phyloP scores from a whole-genome alignment of 2,329 filamentous ascomycete species.

The Fusarium musae region DNA sequence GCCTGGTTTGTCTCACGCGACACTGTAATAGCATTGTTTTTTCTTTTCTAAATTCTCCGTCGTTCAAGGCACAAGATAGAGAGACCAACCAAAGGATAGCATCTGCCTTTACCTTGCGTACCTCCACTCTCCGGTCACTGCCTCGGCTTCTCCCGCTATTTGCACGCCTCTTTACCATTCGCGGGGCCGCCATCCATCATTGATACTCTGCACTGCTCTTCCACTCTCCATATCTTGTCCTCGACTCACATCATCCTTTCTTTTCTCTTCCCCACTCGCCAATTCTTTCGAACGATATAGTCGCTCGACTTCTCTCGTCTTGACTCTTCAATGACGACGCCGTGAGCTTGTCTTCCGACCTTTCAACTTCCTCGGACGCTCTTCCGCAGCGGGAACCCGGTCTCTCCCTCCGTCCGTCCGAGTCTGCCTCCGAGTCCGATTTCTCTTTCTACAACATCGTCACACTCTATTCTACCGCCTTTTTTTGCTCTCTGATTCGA shows the following conservation, averaged over 20 bases:
- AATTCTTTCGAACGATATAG: conserved; percentile 25
- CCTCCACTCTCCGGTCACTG: conserved; percentile 28
- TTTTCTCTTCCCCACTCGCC: conserved; percentile 7
- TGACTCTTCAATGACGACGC: conserved; percentile 44
- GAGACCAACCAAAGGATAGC: conserved; percentile 10
- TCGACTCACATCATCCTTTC: conserved; percentile 29
- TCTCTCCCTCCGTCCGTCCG: conserved; percentile 43
- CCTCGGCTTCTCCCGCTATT: conserved; percentile 46
- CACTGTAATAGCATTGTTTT: conserved; percentile 5
- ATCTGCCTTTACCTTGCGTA: conserved; percentile 8
- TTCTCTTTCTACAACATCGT: conserved; percentile 12
- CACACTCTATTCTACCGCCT: conserved; percentile 1
- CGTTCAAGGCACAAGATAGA: conserved; percentile 11
- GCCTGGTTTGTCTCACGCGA: conserved; percentile 26
- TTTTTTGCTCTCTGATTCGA: conserved; percentile 23
- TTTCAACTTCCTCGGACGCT: conserved; percentile 37
- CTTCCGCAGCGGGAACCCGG: conserved; percentile 38
- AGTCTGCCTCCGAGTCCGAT: conserved; percentile 42
- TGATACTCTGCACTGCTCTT: conserved; percentile 14
- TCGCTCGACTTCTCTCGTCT: conserved; percentile 20
- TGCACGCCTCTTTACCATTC: conserved; percentile 31
- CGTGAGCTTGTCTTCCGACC: conserved; percentile 39
- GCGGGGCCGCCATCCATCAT: conserved; percentile 41
- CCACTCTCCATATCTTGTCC: conserved; percentile 24
- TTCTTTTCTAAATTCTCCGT: conserved; percentile 1